Conservation (phyloP, 495 filamentous ascomycete genomes). For the Tuber calosporum region DNA sequence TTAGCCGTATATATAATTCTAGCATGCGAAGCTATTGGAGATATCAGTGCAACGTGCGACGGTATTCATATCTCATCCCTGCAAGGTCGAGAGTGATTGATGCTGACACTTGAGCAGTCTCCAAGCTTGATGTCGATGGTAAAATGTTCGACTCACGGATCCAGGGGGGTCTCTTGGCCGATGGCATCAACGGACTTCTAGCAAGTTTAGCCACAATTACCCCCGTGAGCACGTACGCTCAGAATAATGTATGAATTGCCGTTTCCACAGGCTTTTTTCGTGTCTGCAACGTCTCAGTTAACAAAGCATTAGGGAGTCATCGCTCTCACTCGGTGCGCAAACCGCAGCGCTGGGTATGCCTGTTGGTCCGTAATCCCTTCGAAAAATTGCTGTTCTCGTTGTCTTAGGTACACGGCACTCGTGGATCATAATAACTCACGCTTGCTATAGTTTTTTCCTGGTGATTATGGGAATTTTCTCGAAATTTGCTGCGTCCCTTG, state of each 20-base stretch:
- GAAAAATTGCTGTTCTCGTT: neutral
- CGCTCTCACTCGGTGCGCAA: slow-evolving; percentile 79
- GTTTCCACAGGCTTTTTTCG: neutral
- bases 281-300: neutral
- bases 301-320: slow-evolving; percentile 57
- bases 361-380: slow-evolving; percentile 45
- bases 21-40: slow-evolving; percentile 84
- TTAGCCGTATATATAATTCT: slow-evolving; percentile 82
- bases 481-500: slow-evolving; percentile 83
- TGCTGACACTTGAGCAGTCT: slow-evolving; percentile 63
- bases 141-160: slow-evolving; percentile 77
- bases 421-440: slow-evolving; percentile 15
- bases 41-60: slow-evolving; percentile 61
- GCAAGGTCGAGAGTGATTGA: slow-evolving; percentile 29
- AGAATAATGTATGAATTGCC: slow-evolving; percentile 60
- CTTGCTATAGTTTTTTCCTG: slow-evolving; percentile 65
- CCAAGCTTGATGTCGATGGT: slow-evolving; percentile 73
- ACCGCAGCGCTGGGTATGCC: slow-evolving; percentile 73
- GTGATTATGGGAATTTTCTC: slow-evolving; percentile 75
- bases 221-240: slow-evolving; percentile 70
- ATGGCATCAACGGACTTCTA: slow-evolving; percentile 74
- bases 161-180: slow-evolving; percentile 79
- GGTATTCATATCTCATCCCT: slow-evolving; percentile 6
- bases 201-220: slow-evolving; percentile 78
- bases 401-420: neutral